Evolutionary conservation across 495 filamentous ascomycete genomes (phyloP).

Genomic region (Apodospora peruviana): DNA sequence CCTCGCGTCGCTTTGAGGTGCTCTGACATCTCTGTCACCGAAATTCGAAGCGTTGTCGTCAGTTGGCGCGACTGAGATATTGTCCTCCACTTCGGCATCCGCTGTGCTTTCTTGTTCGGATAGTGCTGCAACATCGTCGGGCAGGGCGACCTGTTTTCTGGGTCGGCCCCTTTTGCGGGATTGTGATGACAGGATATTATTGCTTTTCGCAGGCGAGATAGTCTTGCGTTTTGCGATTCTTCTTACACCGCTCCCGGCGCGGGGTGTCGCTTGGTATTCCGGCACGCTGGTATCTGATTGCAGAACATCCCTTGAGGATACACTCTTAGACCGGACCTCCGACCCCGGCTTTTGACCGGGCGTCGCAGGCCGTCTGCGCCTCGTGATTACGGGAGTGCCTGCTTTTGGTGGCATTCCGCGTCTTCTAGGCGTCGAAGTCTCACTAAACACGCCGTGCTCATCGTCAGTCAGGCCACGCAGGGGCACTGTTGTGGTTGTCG

Average conservation of each 20-base stretch:
- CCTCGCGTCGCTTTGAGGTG: slow-evolving; percentile 1
- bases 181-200: slow-evolving; percentile 12
- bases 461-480: slow-evolving; percentile 44
- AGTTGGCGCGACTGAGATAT: slow-evolving; percentile 9
- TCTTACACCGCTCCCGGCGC: slow-evolving; percentile 1
- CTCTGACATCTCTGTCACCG: neutral
- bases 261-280: slow-evolving; percentile 17
- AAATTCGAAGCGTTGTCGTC: slow-evolving; percentile 5
- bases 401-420: slow-evolving; percentile 32
- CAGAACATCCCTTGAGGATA: slow-evolving; percentile 13
- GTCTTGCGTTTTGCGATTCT: slow-evolving; percentile 28
- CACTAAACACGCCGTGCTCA: slow-evolving; percentile 26
- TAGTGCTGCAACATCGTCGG: slow-evolving; percentile 14
- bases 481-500: slow-evolving; percentile 42
- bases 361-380: slow-evolving; percentile 38
- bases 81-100: slow-evolving; percentile 11
- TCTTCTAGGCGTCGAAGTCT: slow-evolving; percentile 31
- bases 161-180: slow-evolving; percentile 27
- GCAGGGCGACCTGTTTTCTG: slow-evolving; percentile 14
- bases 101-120: slow-evolving; percentile 11
- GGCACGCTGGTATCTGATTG: slow-evolving; percentile 14
- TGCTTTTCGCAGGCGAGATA: slow-evolving; percentile 15
- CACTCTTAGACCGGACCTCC: neutral
- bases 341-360: slow-evolving; percentile 23
- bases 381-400: slow-evolving; percentile 33